phyloP scores from a whole-genome alignment of 495 filamentous ascomycete species.

The Aspergillus homomorphus region DNA sequence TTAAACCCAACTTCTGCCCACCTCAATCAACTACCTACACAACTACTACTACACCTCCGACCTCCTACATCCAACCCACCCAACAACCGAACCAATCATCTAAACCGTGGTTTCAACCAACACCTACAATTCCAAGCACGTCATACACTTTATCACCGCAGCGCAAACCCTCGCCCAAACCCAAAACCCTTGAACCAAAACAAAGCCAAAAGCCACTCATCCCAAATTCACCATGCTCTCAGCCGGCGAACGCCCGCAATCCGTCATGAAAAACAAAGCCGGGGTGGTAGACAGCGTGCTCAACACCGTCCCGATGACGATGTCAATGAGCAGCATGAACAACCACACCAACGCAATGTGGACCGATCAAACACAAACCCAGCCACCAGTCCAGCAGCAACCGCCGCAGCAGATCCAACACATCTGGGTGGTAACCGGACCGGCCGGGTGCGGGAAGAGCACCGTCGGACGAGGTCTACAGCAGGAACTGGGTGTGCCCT shows the following conservation, averaged over 20 bases:
- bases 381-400: constrained; percentile 1
- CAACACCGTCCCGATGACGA: constrained; percentile 22
- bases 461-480: constrained; percentile 82
- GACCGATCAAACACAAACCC: constrained; percentile 8
- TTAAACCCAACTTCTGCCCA: too few species aligned
- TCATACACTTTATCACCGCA: neutral
- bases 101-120: neutral
- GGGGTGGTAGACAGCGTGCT: constrained; percentile 24
- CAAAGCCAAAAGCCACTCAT: neutral
- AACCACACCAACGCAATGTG: constrained; percentile 19
- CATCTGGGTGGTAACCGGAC: constrained; percentile 97
- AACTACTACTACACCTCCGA: too few species aligned
- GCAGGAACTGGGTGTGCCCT: constrained; percentile 67
- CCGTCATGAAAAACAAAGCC: constrained; percentile 21
- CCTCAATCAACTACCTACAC: too few species aligned
- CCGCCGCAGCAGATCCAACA: constrained; percentile 54
- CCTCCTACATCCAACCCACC: neutral
- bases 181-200: neutral
- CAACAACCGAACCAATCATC: neutral
- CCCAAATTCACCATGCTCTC: constrained; percentile 41
- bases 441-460: constrained; percentile 94
- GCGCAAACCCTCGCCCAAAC: neutral
- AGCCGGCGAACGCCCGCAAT: constrained; percentile 39
- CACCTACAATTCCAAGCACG: neutral
- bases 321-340: too few species aligned